Evolutionary conservation across 495 filamentous ascomycete genomes (phyloP).

Genomic region (Aeminium ludgeri): DNA sequence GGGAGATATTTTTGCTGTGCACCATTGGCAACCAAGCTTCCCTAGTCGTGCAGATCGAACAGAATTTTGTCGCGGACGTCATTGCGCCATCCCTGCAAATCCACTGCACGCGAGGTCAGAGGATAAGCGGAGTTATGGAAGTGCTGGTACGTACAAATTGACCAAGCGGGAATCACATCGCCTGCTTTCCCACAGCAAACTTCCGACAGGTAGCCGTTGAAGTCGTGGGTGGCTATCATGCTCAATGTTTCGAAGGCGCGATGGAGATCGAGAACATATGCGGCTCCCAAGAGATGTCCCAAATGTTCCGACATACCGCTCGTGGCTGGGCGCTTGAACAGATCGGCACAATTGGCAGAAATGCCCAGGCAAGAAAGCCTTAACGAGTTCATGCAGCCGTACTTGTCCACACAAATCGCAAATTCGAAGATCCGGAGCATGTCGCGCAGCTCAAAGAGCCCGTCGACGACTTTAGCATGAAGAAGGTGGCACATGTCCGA

Average conservation of each 20-base stretch:
- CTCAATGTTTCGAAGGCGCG: neutral
- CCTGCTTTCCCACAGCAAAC: neutral
- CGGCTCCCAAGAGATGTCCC: neutral
- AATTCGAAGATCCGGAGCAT: neutral
- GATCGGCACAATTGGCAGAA: neutral
- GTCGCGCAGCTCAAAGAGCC: neutral
- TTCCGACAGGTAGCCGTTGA: neutral
- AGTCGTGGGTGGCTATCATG: neutral
- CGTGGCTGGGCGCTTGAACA: too few species aligned
- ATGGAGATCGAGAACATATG: constrained; percentile 1
- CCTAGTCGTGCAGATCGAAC: too few species aligned
- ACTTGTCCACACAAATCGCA: constrained; percentile 3
- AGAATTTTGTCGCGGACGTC: too few species aligned
- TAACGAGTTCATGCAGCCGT: neutral
- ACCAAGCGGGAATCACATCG: neutral
- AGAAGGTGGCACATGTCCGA: constrained; percentile 4
- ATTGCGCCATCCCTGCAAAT: too few species aligned
- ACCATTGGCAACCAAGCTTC: too few species aligned
- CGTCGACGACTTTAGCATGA: neutral
- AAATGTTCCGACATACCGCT: neutral
- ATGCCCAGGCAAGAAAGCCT: neutral
- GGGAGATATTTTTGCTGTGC: too few species aligned
- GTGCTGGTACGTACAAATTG: neutral
- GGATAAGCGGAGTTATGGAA: too few species aligned
- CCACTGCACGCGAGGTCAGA: too few species aligned